These are phyloP conservation scores for Mycena sanguinolenta DNA, from an alignment of 768 basidiomycete genomes.

Conservation along the genomic window DNA sequence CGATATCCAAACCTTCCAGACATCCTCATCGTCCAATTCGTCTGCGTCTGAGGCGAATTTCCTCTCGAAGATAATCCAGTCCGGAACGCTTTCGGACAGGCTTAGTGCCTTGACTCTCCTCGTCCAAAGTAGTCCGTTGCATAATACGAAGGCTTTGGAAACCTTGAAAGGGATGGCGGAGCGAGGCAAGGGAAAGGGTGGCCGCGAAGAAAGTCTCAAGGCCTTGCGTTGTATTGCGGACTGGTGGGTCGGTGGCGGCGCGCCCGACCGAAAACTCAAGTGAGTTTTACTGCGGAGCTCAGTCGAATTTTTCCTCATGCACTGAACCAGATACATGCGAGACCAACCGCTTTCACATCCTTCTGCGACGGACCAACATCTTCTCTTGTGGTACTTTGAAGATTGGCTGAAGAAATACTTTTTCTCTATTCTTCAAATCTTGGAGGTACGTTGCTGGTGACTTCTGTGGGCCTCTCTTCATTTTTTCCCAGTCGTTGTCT, in stretches of 20 bases:
- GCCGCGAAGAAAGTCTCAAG: slow-evolving; percentile 93
- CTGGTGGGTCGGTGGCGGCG: slow-evolving; percentile 98
- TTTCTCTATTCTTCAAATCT: slow-evolving; percentile 89
- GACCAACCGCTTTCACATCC: slow-evolving; percentile 85
- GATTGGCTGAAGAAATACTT: slow-evolving; percentile 99
- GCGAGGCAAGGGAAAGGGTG: slow-evolving; percentile 84
- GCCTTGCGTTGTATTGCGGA: slow-evolving; percentile 93
- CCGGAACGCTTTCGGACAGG: slow-evolving; percentile 92
- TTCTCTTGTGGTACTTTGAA: slow-evolving; percentile 92
- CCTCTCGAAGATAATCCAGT: slow-evolving; percentile 85
- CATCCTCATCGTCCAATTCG: slow-evolving; percentile 65
- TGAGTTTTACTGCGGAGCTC: slow-evolving; percentile 51
- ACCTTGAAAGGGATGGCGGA: slow-evolving; percentile 82
- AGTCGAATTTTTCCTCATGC: slow-evolving; percentile 11
- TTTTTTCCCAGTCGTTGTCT: slow-evolving; percentile 70
- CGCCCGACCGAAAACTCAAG: slow-evolving; percentile 88
- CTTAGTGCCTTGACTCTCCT: slow-evolving; percentile 92
- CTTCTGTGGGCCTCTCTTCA: not conserved
- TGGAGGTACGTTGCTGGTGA: slow-evolving; percentile 72
- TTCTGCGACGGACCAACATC: slow-evolving; percentile 74
- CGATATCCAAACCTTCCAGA: slow-evolving; percentile 61
- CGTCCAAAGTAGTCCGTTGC: slow-evolving; percentile 89
- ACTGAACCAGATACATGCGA: slow-evolving; percentile 81
- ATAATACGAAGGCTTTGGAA: slow-evolving; percentile 87
- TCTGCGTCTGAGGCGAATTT: slow-evolving; percentile 86